Evolutionary conservation across 1,284 basidiomycete genomes (phyloP).

Genomic region (Leccinum griseonigrum): DNA sequence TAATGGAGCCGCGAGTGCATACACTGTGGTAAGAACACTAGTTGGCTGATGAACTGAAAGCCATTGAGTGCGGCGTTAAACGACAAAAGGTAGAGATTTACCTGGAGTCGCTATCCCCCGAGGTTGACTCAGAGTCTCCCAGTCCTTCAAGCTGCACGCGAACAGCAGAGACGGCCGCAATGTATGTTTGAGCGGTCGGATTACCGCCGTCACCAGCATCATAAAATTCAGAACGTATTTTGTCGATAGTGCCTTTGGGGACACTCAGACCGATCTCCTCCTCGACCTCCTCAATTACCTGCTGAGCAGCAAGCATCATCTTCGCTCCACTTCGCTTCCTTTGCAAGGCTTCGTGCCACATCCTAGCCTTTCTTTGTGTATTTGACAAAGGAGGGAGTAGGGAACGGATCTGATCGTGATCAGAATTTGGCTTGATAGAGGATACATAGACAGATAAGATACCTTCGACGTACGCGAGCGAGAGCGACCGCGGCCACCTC

Average conservation of each 20-base stretch:
- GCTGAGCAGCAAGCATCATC: constrained; percentile 1
- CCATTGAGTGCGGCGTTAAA: background rate
- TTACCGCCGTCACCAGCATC: background rate
- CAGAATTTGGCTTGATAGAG: background rate
- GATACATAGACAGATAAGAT: background rate
- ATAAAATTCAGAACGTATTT: background rate
- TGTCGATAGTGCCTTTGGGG: background rate
- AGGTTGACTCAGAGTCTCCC: background rate
- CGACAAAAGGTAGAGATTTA: background rate
- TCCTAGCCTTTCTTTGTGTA: background rate
- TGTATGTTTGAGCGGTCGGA: background rate
- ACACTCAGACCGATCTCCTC: background rate
- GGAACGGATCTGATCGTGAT: background rate
- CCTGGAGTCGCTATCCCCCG: no score
- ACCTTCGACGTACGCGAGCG: background rate
- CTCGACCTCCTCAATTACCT: background rate
- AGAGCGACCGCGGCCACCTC: background rate
- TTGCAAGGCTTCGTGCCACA: background rate
- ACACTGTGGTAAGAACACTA: background rate
- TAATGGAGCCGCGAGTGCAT: background rate
- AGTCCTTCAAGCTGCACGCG: background rate
- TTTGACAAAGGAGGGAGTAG: background rate
- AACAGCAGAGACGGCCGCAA: background rate
- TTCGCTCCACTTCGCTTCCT: background rate
- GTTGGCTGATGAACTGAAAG: background rate